Evolutionary conservation across 2,329 filamentous ascomycete genomes (phyloP).

Genomic region (Xylaria sp.): DNA sequence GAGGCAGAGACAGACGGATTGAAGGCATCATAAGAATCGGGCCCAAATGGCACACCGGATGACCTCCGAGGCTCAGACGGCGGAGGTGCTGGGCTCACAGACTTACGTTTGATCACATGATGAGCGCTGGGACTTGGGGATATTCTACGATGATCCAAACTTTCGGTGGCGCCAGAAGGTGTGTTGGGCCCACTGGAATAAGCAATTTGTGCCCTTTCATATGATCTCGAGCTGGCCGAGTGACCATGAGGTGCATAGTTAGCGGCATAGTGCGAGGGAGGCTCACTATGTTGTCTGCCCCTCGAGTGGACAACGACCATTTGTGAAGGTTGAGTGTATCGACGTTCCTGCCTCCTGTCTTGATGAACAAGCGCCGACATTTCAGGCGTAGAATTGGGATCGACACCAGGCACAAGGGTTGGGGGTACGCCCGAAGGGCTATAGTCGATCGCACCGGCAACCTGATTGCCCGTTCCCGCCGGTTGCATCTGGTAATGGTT

Average conservation of each 20-base stretch:
- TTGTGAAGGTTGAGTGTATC: constrained; percentile 50
- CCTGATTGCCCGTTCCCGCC: constrained; percentile 46
- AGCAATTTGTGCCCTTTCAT: constrained; percentile 45
- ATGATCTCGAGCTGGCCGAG: constrained; percentile 30
- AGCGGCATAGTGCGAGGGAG: constrained; percentile 36
- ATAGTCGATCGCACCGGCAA: constrained; percentile 46
- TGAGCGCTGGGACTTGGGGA: constrained; percentile 53
- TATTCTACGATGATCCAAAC: constrained; percentile 38
- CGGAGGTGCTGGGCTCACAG: constrained; percentile 72
- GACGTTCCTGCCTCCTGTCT: constrained; percentile 55
- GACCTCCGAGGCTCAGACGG: constrained; percentile 54
- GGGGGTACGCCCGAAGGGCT: constrained; percentile 57
- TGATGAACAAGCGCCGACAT: constrained; percentile 63
- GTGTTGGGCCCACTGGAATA: constrained; percentile 35
- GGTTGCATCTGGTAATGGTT: constrained; percentile 37
- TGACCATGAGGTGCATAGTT: constrained; percentile 34
- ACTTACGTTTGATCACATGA: constrained; percentile 70
- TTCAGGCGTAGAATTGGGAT: constrained; percentile 61
- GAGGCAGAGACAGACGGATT: constrained; percentile 62
- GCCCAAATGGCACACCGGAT: constrained; percentile 72
- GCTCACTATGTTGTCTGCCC: constrained; percentile 47
- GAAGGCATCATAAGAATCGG: constrained; percentile 75
- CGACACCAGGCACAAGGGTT: constrained; percentile 66
- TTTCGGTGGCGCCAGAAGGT: constrained; percentile 24
- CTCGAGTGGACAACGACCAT: constrained; percentile 49